Conservation (phyloP, 768 basidiomycete species). For the Termitomyces sp. region DNA sequence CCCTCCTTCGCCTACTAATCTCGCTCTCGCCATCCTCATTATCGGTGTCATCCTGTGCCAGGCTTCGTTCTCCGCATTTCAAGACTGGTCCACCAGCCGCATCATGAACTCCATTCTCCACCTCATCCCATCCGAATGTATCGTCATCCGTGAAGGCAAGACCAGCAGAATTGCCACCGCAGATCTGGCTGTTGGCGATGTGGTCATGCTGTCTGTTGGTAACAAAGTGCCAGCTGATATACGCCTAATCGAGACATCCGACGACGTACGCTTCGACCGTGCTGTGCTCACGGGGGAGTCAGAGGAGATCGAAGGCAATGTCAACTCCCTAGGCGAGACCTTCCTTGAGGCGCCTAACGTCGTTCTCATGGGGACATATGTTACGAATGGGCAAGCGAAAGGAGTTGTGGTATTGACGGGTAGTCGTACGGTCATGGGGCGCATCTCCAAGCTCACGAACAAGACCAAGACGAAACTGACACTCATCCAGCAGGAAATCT, state of each 20-base stretch:
- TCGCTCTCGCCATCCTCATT: slow-evolving; percentile 20
- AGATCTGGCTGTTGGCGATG: slow-evolving; percentile 17
- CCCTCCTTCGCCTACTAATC: slow-evolving; percentile 18
- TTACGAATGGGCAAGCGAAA: slow-evolving; percentile 39
- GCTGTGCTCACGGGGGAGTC: slow-evolving; percentile 54
- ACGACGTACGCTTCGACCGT: slow-evolving; percentile 52
- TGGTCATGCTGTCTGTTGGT: slow-evolving; percentile 18
- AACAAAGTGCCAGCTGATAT: slow-evolving; percentile 38
- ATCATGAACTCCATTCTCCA: slow-evolving; percentile 22
- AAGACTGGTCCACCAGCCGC: slow-evolving; percentile 20
- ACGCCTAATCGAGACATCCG: slow-evolving; percentile 49
- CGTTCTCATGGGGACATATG: slow-evolving; percentile 45
- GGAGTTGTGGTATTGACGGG: slow-evolving; percentile 44
- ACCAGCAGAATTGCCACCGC: slow-evolving; percentile 16
- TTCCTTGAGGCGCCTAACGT: slow-evolving; percentile 47
- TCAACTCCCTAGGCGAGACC: slow-evolving; percentile 50
- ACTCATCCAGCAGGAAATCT: slow-evolving; percentile 46
- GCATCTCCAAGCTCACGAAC: slow-evolving; percentile 53
- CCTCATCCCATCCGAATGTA: slow-evolving; percentile 19
- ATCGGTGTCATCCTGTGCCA: slow-evolving; percentile 16
- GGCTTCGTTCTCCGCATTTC: slow-evolving; percentile 16
- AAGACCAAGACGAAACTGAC: slow-evolving; percentile 45
- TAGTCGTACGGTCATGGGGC: slow-evolving; percentile 48
- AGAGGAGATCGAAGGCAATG: slow-evolving; percentile 43
- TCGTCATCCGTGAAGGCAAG: slow-evolving; percentile 17